Percentiles rank a stretch among this genome's conserved stretches.
Evolutionary conservation across 768 basidiomycete genomes (phyloP).

Genomic region (Saitozyma podzolica): DNA sequence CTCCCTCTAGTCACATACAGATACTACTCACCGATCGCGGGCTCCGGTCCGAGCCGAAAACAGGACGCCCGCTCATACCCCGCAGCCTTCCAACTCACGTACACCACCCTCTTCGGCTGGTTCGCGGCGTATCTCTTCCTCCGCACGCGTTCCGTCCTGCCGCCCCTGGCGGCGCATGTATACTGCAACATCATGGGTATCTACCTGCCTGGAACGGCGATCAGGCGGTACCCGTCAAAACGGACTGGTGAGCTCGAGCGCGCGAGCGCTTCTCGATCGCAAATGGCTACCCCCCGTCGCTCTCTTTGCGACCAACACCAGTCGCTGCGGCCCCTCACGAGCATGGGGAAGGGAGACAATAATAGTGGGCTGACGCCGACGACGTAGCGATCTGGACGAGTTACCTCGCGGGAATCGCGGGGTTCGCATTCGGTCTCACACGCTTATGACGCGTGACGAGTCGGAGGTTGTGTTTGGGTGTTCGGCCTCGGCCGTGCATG

Average conservation of each 20-base stretch:
- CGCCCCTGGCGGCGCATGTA: constrained; percentile 75
- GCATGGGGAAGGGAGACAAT: neutral
- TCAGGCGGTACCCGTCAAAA: constrained; percentile 59
- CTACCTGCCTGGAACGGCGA: constrained; percentile 66
- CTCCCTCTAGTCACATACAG: neutral
- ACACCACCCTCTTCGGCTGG: constrained; percentile 91
- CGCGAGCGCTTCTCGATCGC: no score
- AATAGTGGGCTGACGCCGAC: neutral
- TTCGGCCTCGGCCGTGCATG: no score
- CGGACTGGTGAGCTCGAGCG: constrained; percentile 58
- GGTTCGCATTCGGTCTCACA: constrained; percentile 57
- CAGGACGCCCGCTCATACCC: neutral
- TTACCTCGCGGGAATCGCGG: constrained; percentile 65
- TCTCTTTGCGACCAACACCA: no score
- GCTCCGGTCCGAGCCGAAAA: neutral
- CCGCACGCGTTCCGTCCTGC: constrained; percentile 74
- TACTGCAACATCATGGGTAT: constrained; percentile 96
- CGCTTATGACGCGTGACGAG: no score
- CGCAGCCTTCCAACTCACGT: constrained; percentile 79
- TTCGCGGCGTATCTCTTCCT: constrained; percentile 83
- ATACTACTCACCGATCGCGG: no score
- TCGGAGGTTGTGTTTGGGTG: no score
- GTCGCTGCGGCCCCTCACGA: neutral
- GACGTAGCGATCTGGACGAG: constrained; percentile 59
- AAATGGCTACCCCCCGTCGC: constrained; percentile 7